Evolutionary conservation across 2,329 filamentous ascomycete species (phyloP).

Genomic region (Aureobasidium vineae): DNA sequence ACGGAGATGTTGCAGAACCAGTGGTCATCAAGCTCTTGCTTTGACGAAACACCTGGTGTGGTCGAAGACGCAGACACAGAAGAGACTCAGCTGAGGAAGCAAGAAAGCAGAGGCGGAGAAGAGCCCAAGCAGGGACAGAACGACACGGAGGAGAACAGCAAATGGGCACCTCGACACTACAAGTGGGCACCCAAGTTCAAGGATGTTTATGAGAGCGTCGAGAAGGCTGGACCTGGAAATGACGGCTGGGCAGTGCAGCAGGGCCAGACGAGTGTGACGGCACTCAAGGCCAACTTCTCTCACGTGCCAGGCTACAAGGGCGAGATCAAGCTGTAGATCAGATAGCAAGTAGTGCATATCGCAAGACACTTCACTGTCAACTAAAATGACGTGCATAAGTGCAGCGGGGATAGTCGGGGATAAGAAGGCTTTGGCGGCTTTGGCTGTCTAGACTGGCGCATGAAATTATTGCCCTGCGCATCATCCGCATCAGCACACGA

Average conservation of each 20-base stretch:
- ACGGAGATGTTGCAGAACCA: constrained; percentile 87
- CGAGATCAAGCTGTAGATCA: constrained; percentile 70
- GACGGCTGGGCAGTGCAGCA: constrained; percentile 93
- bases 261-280: constrained; percentile 85
- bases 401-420: neutral
- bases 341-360: neutral
- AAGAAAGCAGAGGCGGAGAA: constrained; percentile 47
- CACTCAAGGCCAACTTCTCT: constrained; percentile 90
- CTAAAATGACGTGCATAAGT: constrained; percentile 5
- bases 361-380: neutral
- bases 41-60: constrained; percentile 69
- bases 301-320: constrained; percentile 64
- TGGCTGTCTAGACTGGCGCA: constrained; percentile 1
- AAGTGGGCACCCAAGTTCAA: constrained; percentile 88
- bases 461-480: constrained; percentile 19
- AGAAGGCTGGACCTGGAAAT: constrained; percentile 72
- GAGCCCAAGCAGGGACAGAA: constrained; percentile 41
- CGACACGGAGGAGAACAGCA: constrained; percentile 41
- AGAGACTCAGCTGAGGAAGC: constrained; percentile 71
- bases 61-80: constrained; percentile 60
- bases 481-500: constrained; percentile 17
- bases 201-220: constrained; percentile 86
- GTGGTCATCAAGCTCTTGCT: constrained; percentile 83
- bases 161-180: constrained; percentile 80
- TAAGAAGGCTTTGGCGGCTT: neutral